phyloP scores from a whole-genome alignment of 768 basidiomycete species.

The Termitomyces sp. region DNA sequence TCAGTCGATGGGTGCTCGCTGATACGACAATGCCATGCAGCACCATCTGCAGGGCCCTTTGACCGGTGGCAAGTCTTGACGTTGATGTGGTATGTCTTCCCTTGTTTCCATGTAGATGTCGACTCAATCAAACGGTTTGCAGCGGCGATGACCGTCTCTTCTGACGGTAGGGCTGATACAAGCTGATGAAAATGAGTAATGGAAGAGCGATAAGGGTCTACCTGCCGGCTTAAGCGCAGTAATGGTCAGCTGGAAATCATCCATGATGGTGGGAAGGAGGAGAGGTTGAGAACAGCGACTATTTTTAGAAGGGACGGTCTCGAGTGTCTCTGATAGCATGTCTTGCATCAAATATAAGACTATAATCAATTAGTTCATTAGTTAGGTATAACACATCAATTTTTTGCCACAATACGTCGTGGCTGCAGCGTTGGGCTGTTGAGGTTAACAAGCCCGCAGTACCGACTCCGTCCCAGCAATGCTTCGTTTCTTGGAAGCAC shows the following conservation, averaged over 20 bases:
- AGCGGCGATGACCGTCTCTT: slow-evolving; percentile 49
- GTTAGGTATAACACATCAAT: slow-evolving; percentile 11
- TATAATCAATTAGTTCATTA: slow-evolving; percentile 4
- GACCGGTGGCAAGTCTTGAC: slow-evolving; percentile 52
- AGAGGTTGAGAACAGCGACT: slow-evolving; percentile 1
- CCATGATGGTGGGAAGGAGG: slow-evolving; percentile 17
- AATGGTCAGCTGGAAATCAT: slow-evolving; percentile 10
- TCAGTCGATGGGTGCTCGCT: slow-evolving; percentile 64
- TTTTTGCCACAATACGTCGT: slow-evolving; percentile 11
- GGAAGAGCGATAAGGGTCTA: neutral
- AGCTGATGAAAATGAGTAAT: neutral
- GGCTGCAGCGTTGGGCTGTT: slow-evolving; percentile 25
- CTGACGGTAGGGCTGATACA: slow-evolving; percentile 52
- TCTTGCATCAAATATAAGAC: neutral
- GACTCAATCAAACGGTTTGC: slow-evolving; percentile 52
- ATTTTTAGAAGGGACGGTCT: slow-evolving; percentile 6
- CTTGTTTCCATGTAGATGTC: slow-evolving; percentile 56
- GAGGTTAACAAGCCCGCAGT: slow-evolving; percentile 73
- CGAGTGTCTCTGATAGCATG: slow-evolving; percentile 1
- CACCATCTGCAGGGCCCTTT: slow-evolving; percentile 49
- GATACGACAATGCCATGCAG: slow-evolving; percentile 63
- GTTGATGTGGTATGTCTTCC: slow-evolving; percentile 52
- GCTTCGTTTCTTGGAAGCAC: slow-evolving; percentile 79
- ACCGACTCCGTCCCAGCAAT: slow-evolving; percentile 72
- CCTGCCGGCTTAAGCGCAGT: slow-evolving; percentile 11